Conservation (phyloP, 75 land plant genomes). For the Pinus albicaulis region DNA sequence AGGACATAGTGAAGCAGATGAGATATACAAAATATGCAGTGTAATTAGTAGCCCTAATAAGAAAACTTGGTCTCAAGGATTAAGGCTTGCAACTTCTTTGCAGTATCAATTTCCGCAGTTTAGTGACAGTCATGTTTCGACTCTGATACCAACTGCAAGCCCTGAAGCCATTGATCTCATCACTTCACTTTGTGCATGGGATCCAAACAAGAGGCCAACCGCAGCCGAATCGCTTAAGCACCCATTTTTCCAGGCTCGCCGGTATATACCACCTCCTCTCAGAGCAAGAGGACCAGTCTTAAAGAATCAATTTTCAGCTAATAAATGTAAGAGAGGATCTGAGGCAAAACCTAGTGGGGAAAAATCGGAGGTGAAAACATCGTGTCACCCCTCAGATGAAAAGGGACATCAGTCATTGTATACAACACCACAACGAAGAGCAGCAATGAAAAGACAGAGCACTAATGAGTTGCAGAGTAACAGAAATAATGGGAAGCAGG, state of each 20-base stretch:
- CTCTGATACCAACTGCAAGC: slow-evolving; percentile 75
- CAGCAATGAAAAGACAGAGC: background rate
- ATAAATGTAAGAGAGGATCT: background rate
- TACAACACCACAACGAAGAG: background rate
- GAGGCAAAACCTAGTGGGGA: background rate
- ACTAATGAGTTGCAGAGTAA: too few relatives aligned
- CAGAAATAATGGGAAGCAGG: too few relatives aligned
- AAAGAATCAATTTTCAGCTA: background rate
- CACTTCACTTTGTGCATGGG: slow-evolving; percentile 88
- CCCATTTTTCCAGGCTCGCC: slow-evolving; percentile 84
- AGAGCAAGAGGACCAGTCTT: slow-evolving; percentile 18
- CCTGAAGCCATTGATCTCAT: slow-evolving; percentile 79
- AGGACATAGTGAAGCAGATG: slow-evolving; percentile 86
- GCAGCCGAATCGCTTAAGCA: slow-evolving; percentile 86
- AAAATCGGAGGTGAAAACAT: background rate
- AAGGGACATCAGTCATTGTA: background rate
- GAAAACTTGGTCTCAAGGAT: slow-evolving; percentile 69
- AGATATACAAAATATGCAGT: slow-evolving; percentile 82
- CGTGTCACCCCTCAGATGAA: background rate
- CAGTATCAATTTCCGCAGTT: slow-evolving; percentile 86
- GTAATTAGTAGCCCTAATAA: slow-evolving; percentile 76
- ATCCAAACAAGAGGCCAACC: slow-evolving; percentile 90
- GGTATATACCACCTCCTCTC: slow-evolving; percentile 60
- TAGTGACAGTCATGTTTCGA: slow-evolving; percentile 26
- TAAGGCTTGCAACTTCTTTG: slow-evolving; percentile 66